phyloP scores from a whole-genome alignment of 768 basidiomycete genomes.

The Mycena filopes region DNA sequence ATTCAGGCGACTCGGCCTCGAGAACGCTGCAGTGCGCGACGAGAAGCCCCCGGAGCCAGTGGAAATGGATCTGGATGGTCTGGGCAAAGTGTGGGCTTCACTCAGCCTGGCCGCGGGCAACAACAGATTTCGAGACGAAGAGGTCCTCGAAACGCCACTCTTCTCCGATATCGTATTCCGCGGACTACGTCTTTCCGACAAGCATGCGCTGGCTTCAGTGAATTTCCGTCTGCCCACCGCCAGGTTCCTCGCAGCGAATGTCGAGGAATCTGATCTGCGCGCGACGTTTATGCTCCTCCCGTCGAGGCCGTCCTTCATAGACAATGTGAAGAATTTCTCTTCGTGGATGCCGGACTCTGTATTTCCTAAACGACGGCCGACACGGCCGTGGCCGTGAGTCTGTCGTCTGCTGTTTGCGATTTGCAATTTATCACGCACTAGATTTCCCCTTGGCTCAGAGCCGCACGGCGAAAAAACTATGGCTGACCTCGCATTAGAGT shows the following conservation, averaged over 20 bases:
- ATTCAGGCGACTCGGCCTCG: background rate
- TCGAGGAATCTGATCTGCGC: slow-evolving; percentile 47
- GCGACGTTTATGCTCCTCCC: slow-evolving; percentile 51
- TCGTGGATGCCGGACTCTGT: slow-evolving; percentile 44
- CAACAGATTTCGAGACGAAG: slow-evolving; percentile 8
- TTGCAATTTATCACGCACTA: slow-evolving; percentile 8
- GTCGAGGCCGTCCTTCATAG: slow-evolving; percentile 42
- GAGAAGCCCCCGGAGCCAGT: background rate
- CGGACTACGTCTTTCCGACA: slow-evolving; percentile 37
- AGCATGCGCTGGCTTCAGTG: slow-evolving; percentile 32
- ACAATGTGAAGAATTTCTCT: slow-evolving; percentile 42
- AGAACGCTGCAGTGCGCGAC: background rate
- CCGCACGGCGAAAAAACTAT: slow-evolving; percentile 28
- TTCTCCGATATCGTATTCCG: slow-evolving; percentile 41
- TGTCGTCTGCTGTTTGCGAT: background rate
- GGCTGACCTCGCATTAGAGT: slow-evolving; percentile 45
- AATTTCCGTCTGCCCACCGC: slow-evolving; percentile 38
- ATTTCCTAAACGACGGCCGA: slow-evolving; percentile 35
- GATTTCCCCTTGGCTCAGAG: slow-evolving; percentile 39
- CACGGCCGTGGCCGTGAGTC: slow-evolving; percentile 43
- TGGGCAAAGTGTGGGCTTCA: slow-evolving; percentile 7
- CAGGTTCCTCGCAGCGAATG: slow-evolving; percentile 29
- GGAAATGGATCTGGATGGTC: slow-evolving; percentile 10
- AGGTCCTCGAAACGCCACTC: slow-evolving; percentile 34
- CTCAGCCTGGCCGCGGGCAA: slow-evolving; percentile 8